Evolutionary conservation across 2,329 filamentous ascomycete genomes (phyloP).

Genomic region (Tolypocladium nubicola): DNA sequence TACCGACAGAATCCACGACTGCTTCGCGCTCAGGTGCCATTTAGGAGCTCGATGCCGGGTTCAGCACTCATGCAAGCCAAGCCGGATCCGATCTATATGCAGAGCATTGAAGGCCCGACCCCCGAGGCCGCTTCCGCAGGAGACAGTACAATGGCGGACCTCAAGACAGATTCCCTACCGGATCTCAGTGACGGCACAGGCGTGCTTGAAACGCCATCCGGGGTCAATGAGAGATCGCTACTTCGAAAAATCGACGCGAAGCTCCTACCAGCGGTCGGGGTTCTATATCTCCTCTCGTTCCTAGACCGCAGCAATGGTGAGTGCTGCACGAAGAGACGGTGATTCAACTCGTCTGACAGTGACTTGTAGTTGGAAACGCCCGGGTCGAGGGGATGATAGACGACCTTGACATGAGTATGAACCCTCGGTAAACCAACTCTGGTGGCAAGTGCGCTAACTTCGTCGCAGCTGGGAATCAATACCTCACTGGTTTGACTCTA

Average conservation of each 20-base stretch:
- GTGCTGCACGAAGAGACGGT: conserved; percentile 12
- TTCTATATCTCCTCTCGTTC: conserved; percentile 46
- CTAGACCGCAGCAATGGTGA: conserved; percentile 47
- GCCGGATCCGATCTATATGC: too few species aligned
- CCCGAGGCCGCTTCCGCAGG: too few species aligned
- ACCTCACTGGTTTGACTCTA: conserved; percentile 53
- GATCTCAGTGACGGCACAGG: too few species aligned
- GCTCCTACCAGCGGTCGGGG: conserved; percentile 41
- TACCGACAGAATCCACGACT: too few species aligned
- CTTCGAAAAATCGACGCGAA: conserved; percentile 44
- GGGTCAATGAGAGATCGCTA: conserved; percentile 44
- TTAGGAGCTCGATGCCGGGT: too few species aligned
- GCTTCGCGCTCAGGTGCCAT: too few species aligned
- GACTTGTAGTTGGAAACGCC: conserved; percentile 42
- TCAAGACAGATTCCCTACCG: too few species aligned
- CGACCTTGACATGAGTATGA: conserved; percentile 43
- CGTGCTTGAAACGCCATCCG: background rate
- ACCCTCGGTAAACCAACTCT: too few species aligned
- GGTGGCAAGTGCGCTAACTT: too few species aligned
- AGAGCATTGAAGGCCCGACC: too few species aligned
- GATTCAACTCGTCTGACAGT: conserved; percentile 14
- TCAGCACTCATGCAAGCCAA: too few species aligned
- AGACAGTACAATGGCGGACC: too few species aligned
- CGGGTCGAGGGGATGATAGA: conserved; percentile 42
- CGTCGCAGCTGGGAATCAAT: conserved; percentile 43